Conservation (phyloP, 2,329 filamentous ascomycete species). For the Fusarium pseudograminearum region DNA sequence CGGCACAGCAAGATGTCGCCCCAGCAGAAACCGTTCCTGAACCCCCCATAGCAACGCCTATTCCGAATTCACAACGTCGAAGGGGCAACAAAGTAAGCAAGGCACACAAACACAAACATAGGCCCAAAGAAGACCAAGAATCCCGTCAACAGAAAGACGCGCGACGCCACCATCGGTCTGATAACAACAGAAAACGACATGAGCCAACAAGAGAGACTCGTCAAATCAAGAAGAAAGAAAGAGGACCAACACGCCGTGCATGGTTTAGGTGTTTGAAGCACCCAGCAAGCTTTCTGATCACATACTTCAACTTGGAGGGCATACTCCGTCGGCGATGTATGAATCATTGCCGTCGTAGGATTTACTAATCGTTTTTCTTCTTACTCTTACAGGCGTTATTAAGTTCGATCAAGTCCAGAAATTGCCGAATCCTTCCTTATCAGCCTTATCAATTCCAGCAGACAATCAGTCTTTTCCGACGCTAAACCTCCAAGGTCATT, state of each 20-base stretch:
- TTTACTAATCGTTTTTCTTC: neutral
- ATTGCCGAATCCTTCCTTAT: neutral
- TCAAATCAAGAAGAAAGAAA: neutral
- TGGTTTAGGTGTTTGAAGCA: neutral
- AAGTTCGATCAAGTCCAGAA: neutral
- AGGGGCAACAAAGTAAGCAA: neutral
- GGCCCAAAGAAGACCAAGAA: too few species aligned
- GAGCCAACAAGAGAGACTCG: too few species aligned
- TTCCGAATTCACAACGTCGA: rapidly evolving
- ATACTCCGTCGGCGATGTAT: rapidly evolving
- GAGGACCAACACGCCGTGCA: too few species aligned
- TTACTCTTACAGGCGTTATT: neutral
- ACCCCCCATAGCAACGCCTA: too few species aligned
- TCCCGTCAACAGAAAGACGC: neutral
- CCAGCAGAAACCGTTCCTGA: rapidly evolving
- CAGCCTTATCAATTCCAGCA: rapidly evolving
- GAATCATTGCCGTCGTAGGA: neutral
- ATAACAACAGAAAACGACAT: neutral
- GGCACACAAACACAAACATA: neutral
- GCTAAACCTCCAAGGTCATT: rapidly evolving
- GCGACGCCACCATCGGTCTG: neutral
- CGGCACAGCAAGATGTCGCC: rapidly evolving
- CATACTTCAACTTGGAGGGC: neutral
- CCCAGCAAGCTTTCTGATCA: rapidly evolving
- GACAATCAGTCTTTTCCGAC: neutral